These are phyloP conservation scores for Globisporangium carolinianum DNA, from an alignment of 352 stramenopile species.

Conservation along the genomic window DNA sequence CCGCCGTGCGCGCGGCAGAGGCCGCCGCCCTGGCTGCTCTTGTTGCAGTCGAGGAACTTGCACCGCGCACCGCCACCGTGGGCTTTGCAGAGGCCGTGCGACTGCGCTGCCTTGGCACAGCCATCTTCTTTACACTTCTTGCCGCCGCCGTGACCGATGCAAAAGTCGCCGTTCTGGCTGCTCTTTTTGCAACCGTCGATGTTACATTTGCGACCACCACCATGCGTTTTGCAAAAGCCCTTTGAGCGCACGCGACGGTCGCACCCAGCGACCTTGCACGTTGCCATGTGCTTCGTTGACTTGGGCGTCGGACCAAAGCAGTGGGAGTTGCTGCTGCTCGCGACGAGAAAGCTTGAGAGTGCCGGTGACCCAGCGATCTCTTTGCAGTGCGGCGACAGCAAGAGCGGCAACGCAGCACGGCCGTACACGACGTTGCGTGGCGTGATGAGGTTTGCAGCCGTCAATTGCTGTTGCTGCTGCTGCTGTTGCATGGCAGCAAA, in stretches of 20 bases:
- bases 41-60: constrained; percentile 81
- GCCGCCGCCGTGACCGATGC: constrained; percentile 79
- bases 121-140: constrained; percentile 83
- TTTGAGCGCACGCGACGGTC: constrained; percentile 69
- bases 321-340: constrained; percentile 1
- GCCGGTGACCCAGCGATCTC: constrained; percentile 21
- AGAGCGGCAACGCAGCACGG: constrained; percentile 25
- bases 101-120: constrained; percentile 82
- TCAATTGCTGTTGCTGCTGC: constrained; percentile 5
- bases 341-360: constrained; percentile 20
- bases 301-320: constrained; percentile 15
- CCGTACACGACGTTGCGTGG: constrained; percentile 24
- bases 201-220: constrained; percentile 73
- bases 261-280: constrained; percentile 53
- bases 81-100: constrained; percentile 77
- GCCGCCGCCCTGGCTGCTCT: constrained; percentile 71
- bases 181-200: constrained; percentile 85
- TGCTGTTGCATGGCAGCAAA: constrained; percentile 4
- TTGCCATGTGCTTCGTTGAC: constrained; percentile 55
- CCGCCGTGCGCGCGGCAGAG: constrained; percentile 74
- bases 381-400: constrained; percentile 29
- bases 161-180: constrained; percentile 83
- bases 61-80: constrained; percentile 78
- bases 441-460: constrained; percentile 19
- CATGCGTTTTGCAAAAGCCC: constrained; percentile 83